Conservation (phyloP, 2,329 filamentous ascomycete species). For the Triangularia verruculosa region DNA sequence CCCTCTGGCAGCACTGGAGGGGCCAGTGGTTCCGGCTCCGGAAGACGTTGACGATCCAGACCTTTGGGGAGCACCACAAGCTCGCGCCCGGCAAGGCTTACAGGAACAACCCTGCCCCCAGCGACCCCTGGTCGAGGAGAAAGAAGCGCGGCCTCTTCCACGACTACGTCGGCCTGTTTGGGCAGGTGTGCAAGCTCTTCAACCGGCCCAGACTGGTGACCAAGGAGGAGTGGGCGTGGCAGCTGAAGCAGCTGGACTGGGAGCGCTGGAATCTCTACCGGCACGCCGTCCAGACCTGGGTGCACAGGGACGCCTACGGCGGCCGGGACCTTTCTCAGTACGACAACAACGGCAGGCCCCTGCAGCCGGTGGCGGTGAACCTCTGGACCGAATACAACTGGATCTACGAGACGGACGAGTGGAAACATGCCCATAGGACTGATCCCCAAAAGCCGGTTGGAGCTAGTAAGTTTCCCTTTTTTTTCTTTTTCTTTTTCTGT, state of each 20-base stretch:
- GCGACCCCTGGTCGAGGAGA: neutral
- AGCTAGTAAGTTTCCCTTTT: neutral
- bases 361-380: neutral
- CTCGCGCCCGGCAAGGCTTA: neutral
- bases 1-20: neutral
- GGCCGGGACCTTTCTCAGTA: neutral
- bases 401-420: neutral
- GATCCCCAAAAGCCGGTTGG: neutral
- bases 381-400: neutral
- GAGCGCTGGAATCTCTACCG: neutral
- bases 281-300: neutral
- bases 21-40: neutral
- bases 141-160: neutral
- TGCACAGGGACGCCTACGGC: neutral
- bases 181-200: neutral
- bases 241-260: neutral
- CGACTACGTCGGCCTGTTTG: neutral
- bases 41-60: neutral
- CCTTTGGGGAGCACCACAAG: neutral
- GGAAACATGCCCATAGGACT: neutral
- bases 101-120: no score
- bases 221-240: neutral
- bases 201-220: neutral
- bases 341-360: neutral
- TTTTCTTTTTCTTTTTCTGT: no score